Base-by-base conservation (phyloP, 257 asterid genomes). In the Euphrasia confusa region DNA sequence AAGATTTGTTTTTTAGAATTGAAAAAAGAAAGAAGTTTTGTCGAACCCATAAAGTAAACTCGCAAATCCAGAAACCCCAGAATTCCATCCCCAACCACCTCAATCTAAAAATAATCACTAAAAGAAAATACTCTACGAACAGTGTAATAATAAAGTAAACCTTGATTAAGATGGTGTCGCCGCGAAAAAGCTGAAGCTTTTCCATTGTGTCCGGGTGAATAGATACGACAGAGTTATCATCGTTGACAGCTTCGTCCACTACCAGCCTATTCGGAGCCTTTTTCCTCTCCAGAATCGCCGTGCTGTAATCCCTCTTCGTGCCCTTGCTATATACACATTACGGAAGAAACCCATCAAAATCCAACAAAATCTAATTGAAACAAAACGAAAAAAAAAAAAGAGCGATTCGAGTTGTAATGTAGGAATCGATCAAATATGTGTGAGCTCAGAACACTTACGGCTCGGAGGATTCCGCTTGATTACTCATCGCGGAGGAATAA, bases 191-290 rank as follows among this genome's bases (percentile, higher is more conserved):
- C 39, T 33, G 39, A 33, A 33, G 39, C 39, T 33, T 33, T 33
- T 33, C 39, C 39, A 33, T 89, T 10, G 89, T 89, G 0, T 75
- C 83, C n/a, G 94, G 93, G 62, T 89, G 90, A 4, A 89, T 70
- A 60, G 87, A 64, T 13, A 89, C 96, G 18, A 82, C 95, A 13
- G 95, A 89, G 50, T 89, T 89, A 49, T 89, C 97, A 71, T 89
- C 95, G 62, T 86, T 89, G 63, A 72, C 54, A 35, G 97, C 90
- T 69, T 89, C 96, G 65, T 86, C 96, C 5, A 89, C 94, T 18
- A 89, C 81, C 13, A 86, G 76, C n/a, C 95, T 78, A 33, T 33
- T 33, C 39, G 39, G 39, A 33, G 39, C 39, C 39, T 33, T 33
- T 33, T 33, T 33, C 39, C 85, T 80, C 78, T 89, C 97, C 54